A percentile compares a stretch with the other conserved stretches of the same genome.
Evolutionary conservation across 106 monocot species (phyloP).

Genomic region (Dendrobium catenatum): DNA sequence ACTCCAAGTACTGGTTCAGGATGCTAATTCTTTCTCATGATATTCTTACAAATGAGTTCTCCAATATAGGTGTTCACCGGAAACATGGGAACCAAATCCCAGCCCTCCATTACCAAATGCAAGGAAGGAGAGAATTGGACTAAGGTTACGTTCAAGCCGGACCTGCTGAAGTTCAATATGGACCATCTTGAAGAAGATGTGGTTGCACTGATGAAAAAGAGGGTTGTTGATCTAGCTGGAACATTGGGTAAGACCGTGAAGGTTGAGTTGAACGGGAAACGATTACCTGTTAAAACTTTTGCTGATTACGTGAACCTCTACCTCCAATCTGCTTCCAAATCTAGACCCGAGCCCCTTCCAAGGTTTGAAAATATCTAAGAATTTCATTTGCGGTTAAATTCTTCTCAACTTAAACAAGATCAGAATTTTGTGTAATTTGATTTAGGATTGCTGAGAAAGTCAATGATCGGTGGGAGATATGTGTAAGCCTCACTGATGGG

Average conservation of each 20-base stretch:
- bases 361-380: constrained; percentile 22
- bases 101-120: constrained; percentile 78
- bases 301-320: constrained; percentile 76
- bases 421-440: neutral
- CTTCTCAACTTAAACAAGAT: neutral
- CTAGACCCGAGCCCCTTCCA: constrained; percentile 49
- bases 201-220: constrained; percentile 91
- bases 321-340: constrained; percentile 54
- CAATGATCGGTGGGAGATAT: constrained; percentile 92
- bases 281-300: constrained; percentile 68
- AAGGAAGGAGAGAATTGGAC: constrained; percentile 91
- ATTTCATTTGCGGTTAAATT: neutral
- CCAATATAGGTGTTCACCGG: constrained; percentile 60
- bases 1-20: neutral
- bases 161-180: constrained; percentile 89
- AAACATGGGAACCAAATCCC: constrained; percentile 77
- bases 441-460: constrained; percentile 56
- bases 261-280: constrained; percentile 77
- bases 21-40: neutral
- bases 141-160: constrained; percentile 87
- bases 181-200: constrained; percentile 81
- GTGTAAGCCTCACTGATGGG: constrained; percentile 81
- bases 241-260: constrained; percentile 88
- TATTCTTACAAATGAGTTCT: neutral
- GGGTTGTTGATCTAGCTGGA: constrained; percentile 88